These are phyloP conservation scores for Syzygium oleosum DNA, from an alignment of 345 rosid species.

Conservation along the genomic window DNA sequence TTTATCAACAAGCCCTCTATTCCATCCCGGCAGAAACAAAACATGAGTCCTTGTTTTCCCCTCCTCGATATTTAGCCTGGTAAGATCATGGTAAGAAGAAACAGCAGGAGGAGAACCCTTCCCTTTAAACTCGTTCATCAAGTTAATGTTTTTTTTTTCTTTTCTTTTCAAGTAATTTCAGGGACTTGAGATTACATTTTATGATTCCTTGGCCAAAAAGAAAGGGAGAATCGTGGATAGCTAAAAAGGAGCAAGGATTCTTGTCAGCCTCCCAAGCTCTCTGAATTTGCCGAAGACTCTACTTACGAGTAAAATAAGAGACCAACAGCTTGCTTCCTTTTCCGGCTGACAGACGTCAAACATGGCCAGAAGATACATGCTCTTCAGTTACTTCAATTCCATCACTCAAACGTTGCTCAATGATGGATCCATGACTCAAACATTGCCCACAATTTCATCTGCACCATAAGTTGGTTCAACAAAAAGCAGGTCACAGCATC, in stretches of 20 bases:
- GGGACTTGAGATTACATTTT: not conserved
- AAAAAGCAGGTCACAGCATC: not conserved
- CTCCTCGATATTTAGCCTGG: not conserved
- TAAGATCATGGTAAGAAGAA: not conserved
- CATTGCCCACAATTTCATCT: not conserved
- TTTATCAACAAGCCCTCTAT: not conserved
- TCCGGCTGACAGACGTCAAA: not conserved
- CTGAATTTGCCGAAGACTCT: not conserved
- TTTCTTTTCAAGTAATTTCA: not conserved
- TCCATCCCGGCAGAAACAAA: not conserved
- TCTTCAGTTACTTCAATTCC: not conserved
- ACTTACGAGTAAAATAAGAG: not conserved
- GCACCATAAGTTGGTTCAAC: not conserved
- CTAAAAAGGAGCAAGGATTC: not conserved
- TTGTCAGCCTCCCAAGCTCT: not conserved
- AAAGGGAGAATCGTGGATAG: not conserved
- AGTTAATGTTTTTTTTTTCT: not conserved
- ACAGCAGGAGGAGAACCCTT: not conserved
- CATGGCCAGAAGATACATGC: not conserved
- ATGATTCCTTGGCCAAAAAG: not conserved
- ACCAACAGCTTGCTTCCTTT: not conserved
- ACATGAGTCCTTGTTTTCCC: not conserved
- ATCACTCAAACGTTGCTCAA: not conserved
- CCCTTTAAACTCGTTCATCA: not conserved
- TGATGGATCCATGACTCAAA: not conserved